phyloP scores from a whole-genome alignment of 768 basidiomycete species.

The Hortiboletus flavorubellus region DNA sequence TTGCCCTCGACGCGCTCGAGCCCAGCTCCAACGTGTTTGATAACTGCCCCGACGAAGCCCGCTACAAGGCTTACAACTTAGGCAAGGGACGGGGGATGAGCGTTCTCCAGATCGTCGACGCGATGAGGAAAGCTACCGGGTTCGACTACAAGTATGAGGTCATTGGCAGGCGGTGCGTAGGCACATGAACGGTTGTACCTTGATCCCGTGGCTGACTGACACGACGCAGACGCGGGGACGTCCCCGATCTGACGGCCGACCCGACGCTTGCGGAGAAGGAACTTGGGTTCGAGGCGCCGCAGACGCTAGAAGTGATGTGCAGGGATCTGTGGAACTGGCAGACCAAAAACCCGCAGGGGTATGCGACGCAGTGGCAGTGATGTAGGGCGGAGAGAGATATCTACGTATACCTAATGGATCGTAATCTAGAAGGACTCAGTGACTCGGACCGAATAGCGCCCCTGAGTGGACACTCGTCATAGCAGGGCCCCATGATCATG shows the following conservation, averaged over 20 bases:
- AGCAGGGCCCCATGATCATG: too few species aligned
- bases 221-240: constrained; percentile 75
- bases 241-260: constrained; percentile 94
- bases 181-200: not conserved
- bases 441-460: too few species aligned
- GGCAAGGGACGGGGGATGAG: constrained; percentile 91
- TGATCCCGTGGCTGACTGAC: constrained; percentile 1
- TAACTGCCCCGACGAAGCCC: constrained; percentile 47
- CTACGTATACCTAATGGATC: constrained; percentile 21
- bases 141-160: constrained; percentile 87
- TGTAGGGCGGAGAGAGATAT: not conserved
- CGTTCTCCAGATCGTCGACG: constrained; percentile 90
- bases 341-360: constrained; percentile 84
- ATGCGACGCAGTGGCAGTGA: constrained; percentile 34
- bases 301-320: constrained; percentile 89
- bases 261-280: constrained; percentile 88
- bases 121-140: constrained; percentile 90
- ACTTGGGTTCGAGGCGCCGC: constrained; percentile 84
- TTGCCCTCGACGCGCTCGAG: constrained; percentile 81
- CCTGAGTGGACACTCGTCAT: too few species aligned
- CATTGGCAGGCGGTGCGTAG: constrained; percentile 79
- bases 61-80: constrained; percentile 94
- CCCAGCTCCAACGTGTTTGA: constrained; percentile 56
- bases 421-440: not conserved
- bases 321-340: constrained; percentile 99